Base-by-base conservation (phyloP, 805 yeast species). In the Candida schatavii region DNA sequence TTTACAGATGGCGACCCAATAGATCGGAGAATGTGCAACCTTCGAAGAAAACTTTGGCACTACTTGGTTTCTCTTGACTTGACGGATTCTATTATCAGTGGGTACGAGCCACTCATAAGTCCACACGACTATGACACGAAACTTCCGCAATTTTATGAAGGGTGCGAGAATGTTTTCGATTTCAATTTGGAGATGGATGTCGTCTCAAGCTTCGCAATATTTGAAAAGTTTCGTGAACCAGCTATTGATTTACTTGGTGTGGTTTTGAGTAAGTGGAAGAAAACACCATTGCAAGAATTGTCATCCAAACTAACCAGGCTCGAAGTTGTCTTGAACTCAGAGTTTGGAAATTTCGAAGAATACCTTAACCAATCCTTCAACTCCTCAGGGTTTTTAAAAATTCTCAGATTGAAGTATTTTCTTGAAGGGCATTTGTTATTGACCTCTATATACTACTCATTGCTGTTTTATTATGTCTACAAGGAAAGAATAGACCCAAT, bases 21-120 rank as follows among this genome's bases (percentile, higher is more conserved):
- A 10, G 59, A 56, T 17, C 52, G 43, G 35, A 62, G 52, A 37
- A 39, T 51, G 7, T 59, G 65, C 15, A 74, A 77, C 46, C 54
- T 80, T 4, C 71, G 81, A 71, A 65, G 85, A 48, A 80, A 79
- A 48, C 65, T 79, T 2, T 81, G 88, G 88, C 75, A 70, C 50
- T 60, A 63, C 21, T 55, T 80, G 30, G 59, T 77, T 15, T 51
- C 68, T 1, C 44, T 68, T 36, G 85, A 80, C 47, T 45, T 64
- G 1, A 56, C 57, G 23, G 76, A 74, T 39, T 64, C 75, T 14
- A 53, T 70, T 38, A 61, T 63, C 9, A 56, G 66, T 30, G 83
- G 83, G 0, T 66, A 67, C n/a, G 70, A 77, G 0, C 52, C 68
- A n/a, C 46, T 66, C 13, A 62, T 72, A 7, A 54, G 55, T 41